A percentile compares a stretch with the other conserved stretches of the same genome.
Evolutionary conservation across 208 protist species (phyloP).

Genomic region (Leishmania martiniquensis): DNA sequence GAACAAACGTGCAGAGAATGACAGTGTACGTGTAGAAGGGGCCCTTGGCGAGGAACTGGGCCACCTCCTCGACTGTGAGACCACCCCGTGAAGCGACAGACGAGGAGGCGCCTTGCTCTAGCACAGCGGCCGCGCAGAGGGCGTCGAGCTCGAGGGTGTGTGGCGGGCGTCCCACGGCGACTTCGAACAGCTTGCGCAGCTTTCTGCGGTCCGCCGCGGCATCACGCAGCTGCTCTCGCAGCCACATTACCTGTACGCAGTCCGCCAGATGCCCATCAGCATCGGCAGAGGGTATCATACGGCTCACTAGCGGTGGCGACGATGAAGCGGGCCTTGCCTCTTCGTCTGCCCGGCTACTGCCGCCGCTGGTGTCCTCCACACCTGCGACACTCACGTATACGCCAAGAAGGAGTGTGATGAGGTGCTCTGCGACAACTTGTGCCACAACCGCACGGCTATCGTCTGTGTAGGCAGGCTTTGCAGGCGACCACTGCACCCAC

Average conservation of each 20-base stretch:
- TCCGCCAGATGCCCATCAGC: not conserved
- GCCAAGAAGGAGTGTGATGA: conserved; percentile 4
- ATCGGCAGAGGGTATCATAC: not conserved
- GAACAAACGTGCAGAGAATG: conserved; percentile 28
- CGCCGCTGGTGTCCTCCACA: not conserved
- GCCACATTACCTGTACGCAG: conserved; percentile 8
- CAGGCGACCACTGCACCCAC: conserved; percentile 17
- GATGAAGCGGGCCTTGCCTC: not conserved
- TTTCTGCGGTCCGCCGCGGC: conserved; percentile 6
- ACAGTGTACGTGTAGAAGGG: conserved; percentile 27
- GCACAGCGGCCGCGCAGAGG: not conserved
- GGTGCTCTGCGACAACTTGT: conserved; percentile 20
- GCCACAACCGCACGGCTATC: not conserved
- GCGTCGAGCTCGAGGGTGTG: conserved; percentile 17
- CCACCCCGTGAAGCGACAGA: not conserved
- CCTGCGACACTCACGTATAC: conserved; percentile 17
- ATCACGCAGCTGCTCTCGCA: conserved; percentile 11
- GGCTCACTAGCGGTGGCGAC: not conserved
- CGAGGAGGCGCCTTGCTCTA: not conserved
- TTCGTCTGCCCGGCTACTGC: not conserved
- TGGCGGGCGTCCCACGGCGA: conserved; percentile 23
- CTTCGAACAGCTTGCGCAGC: conserved; percentile 13
- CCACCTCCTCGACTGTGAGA: conserved; percentile 17
- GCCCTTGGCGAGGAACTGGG: conserved; percentile 7
- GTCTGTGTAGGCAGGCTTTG: conserved; percentile 6